These are phyloP conservation scores for Candida tallmaniae DNA, from an alignment of 805 yeast genomes.

Conservation along the genomic window DNA sequence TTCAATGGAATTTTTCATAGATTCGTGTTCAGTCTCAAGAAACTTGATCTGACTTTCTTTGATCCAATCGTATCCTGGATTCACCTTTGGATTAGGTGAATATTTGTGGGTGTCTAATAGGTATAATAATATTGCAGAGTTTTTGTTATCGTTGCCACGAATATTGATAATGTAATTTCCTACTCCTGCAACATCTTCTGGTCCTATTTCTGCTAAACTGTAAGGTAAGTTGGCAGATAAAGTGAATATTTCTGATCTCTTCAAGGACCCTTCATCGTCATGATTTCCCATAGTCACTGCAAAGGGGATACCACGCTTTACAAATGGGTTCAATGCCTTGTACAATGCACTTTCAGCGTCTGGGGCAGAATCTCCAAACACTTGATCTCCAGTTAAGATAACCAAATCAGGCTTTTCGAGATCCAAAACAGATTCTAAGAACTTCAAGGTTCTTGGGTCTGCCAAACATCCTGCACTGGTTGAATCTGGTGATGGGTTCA, in stretches of 20 bases:
- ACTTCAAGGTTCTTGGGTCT: slow-evolving; percentile 63
- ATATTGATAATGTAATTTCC: slow-evolving; percentile 73
- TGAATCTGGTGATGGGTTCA: slow-evolving; percentile 62
- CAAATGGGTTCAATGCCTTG: slow-evolving; percentile 69
- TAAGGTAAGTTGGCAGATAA: slow-evolving; percentile 59
- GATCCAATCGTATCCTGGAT: slow-evolving; percentile 84
- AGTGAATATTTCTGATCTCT: slow-evolving; percentile 57
- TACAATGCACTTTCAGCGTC: slow-evolving; percentile 81
- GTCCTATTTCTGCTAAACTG: slow-evolving; percentile 59
- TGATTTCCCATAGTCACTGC: slow-evolving; percentile 90
- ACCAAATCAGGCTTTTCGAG: slow-evolving; percentile 80
- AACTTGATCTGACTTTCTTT: slow-evolving; percentile 64
- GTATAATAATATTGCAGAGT: slow-evolving; percentile 50
- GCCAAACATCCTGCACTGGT: slow-evolving; percentile 60
- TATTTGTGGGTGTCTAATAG: slow-evolving; percentile 83
- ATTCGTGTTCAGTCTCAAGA: slow-evolving; percentile 32
- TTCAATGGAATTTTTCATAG: slow-evolving; percentile 21
- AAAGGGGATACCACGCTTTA: slow-evolving; percentile 68
- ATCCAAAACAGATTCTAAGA: slow-evolving; percentile 61
- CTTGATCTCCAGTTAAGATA: slow-evolving; percentile 87
- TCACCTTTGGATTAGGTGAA: slow-evolving; percentile 58
- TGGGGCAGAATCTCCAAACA: slow-evolving; percentile 73
- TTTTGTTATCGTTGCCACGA: slow-evolving; percentile 24
- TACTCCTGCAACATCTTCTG: slow-evolving; percentile 65
- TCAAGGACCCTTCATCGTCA: slow-evolving; percentile 79